phyloP scores from a whole-genome alignment of 2,329 filamentous ascomycete species.

The Chrysoporthe cubensis region DNA sequence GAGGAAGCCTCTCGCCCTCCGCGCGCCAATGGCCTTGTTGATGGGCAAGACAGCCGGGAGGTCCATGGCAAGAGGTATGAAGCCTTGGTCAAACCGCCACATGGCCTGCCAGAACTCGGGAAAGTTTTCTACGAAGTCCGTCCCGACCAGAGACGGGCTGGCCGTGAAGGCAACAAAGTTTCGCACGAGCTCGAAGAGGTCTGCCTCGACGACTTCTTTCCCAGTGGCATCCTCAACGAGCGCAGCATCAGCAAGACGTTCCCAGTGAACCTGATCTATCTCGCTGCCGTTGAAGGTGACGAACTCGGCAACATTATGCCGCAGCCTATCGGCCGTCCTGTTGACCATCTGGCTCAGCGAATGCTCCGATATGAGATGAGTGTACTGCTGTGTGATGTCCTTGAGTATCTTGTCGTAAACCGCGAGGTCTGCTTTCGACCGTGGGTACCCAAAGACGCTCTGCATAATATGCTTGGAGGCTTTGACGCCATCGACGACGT shows the following conservation, averaged over 20 bases:
- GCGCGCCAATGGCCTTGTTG: slow-evolving; percentile 39
- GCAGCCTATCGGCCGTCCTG: slow-evolving; percentile 33
- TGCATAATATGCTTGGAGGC: slow-evolving; percentile 36
- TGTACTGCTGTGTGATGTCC: slow-evolving; percentile 37
- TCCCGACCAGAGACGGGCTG: slow-evolving; percentile 43
- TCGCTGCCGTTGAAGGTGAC: slow-evolving; percentile 44
- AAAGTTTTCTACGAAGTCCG: slow-evolving; percentile 47
- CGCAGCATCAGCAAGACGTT: slow-evolving; percentile 39
- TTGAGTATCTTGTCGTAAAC: slow-evolving; percentile 35
- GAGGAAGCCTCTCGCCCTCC: slow-evolving; percentile 36
- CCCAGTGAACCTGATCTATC: slow-evolving; percentile 46
- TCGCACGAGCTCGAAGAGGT: slow-evolving; percentile 40
- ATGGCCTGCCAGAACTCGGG: slow-evolving; percentile 43
- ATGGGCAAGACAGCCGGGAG: slow-evolving; percentile 41
- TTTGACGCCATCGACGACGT: slow-evolving; percentile 35
- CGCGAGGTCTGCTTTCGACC: slow-evolving; percentile 33
- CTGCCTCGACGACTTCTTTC: slow-evolving; percentile 38
- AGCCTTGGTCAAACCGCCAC: slow-evolving; percentile 43
- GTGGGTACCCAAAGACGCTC: slow-evolving; percentile 40
- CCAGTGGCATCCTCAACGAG: slow-evolving; percentile 36
- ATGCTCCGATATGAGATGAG: slow-evolving; percentile 35
- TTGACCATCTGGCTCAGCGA: slow-evolving; percentile 34
- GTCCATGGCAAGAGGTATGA: slow-evolving; percentile 38
- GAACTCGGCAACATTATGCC: slow-evolving; percentile 39
- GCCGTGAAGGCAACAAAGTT: slow-evolving; percentile 43